Base-by-base conservation (phyloP, 352 stramenopile species). In the Phytophthora syringae region DNA sequence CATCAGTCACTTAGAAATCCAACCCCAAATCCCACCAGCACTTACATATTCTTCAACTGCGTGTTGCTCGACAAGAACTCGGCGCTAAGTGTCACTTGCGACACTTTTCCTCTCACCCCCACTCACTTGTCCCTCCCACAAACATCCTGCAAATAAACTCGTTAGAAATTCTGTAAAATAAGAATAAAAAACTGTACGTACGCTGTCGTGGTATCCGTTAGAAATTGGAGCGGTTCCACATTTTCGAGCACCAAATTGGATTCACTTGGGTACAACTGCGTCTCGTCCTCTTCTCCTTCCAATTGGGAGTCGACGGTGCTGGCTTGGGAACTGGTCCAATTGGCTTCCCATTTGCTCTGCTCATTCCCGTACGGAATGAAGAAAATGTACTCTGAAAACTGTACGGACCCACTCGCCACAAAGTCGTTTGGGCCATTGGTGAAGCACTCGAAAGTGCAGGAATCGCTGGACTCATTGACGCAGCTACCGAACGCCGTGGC, bases 361-460 rank as follows among this genome's bases (percentile, higher is more conserved):
- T 58, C 69, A 12, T 9, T 44, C 20, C 78, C 80, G 52, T 86
- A 85, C 13, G 82, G 78, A 42, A 90, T 76, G 36, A 88, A 67
- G 34, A 90, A 89, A 1, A 71, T 76, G 50, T 88, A 88, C 22
- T 63, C 37, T 4, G 64, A 76, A 52, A 79, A 89, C 30, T 83
- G 68, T 7, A 88, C 62, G 15, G 82, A 62, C 24, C 74, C 80
- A 53, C 77, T 77, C 25, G 62, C 66, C 12, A 74, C 71, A 51
- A 77, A 79, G 67, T 90, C 79, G 30, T 64, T 56, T 1, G 51
- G 47, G 7, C 77, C 70, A 55, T 85, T 84, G 52, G 69, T 84
- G 48, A 88, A 82, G 42, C 81, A 90, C 58, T 82, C 75, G 52
- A 76, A 88, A 13, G 66, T 24, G 59, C 81, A 88, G 21, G 60